A percentile compares a stretch with the other conserved stretches of the same genome.
Conservation (phyloP, 2,329 filamentous ascomycete genomes). For the Canariomyces notabilis region DNA sequence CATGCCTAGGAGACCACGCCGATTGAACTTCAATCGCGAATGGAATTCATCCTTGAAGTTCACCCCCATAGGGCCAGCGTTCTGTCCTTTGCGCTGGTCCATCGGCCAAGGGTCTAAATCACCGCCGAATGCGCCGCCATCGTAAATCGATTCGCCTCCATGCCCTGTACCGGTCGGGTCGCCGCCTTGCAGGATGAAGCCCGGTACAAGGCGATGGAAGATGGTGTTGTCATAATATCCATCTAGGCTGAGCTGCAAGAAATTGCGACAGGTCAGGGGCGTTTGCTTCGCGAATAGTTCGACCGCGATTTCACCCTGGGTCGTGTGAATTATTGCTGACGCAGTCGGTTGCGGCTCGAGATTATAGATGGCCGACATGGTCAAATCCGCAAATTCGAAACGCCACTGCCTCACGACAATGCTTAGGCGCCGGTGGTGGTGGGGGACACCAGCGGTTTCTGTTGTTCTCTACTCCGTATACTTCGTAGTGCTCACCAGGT, state of each 20-base stretch:
- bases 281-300: constrained; percentile 95
- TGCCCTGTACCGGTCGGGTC: constrained; percentile 90
- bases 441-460: too few relatives aligned
- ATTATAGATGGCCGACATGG: constrained; percentile 87
- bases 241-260: constrained; percentile 89
- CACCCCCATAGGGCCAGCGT: constrained; percentile 54
- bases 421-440: not conserved
- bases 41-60: constrained; percentile 83
- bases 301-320: constrained; percentile 79
- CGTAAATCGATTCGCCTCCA: constrained; percentile 88
- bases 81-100: constrained; percentile 58
- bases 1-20: constrained; percentile 89
- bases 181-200: constrained; percentile 90
- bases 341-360: constrained; percentile 92
- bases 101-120: constrained; percentile 69
- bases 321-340: constrained; percentile 86
- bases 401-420: not conserved
- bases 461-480: too few relatives aligned
- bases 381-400: constrained; percentile 1
- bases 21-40: constrained; percentile 85
- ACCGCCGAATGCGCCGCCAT: constrained; percentile 69
- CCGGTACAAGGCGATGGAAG: constrained; percentile 88
- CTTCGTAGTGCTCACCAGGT: too few relatives aligned
- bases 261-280: constrained; percentile 87
- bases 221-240: constrained; percentile 92